phyloP scores from a whole-genome alignment of 805 yeast species.

The Metschnikowia lochheadii region DNA sequence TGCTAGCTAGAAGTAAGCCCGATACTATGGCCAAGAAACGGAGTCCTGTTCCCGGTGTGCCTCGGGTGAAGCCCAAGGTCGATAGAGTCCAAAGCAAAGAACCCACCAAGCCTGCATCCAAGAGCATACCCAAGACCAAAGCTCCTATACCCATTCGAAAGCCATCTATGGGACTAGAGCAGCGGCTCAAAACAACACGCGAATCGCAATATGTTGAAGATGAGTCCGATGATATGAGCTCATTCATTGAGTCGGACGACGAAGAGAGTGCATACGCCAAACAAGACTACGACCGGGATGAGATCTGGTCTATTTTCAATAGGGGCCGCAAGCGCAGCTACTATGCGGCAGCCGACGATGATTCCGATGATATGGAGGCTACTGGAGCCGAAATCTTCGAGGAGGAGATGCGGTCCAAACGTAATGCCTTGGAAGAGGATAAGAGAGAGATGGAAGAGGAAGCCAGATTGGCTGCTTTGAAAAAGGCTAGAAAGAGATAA shows the following conservation, averaged over 20 bases:
- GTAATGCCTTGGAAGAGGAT: slow-evolving; percentile 74
- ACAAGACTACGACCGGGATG: slow-evolving; percentile 70
- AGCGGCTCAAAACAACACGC: slow-evolving; percentile 28
- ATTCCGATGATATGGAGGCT: slow-evolving; percentile 84
- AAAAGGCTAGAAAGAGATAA: slow-evolving; percentile 14
- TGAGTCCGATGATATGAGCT: slow-evolving; percentile 45
- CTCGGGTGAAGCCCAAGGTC: background rate
- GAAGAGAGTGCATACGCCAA: slow-evolving; percentile 20
- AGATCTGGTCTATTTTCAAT: slow-evolving; percentile 84
- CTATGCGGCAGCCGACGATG: slow-evolving; percentile 44
- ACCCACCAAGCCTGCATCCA: background rate
- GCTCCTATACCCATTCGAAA: slow-evolving; percentile 46
- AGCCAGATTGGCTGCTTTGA: slow-evolving; percentile 45
- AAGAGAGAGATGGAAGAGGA: slow-evolving; percentile 61
- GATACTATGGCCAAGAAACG: background rate
- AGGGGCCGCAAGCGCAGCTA: slow-evolving; percentile 52
- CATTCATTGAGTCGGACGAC: slow-evolving; percentile 49
- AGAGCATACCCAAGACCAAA: background rate
- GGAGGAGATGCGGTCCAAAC: slow-evolving; percentile 71
- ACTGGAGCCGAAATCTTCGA: slow-evolving; percentile 83
- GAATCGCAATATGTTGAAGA: slow-evolving; percentile 31
- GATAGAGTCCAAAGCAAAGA: background rate
- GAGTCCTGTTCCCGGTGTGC: background rate
- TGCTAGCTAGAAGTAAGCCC: background rate
- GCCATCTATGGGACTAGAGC: slow-evolving; percentile 54